Base-by-base conservation (phyloP, 78 protist genomes). In the Dictyostelium firmibasis region DNA sequence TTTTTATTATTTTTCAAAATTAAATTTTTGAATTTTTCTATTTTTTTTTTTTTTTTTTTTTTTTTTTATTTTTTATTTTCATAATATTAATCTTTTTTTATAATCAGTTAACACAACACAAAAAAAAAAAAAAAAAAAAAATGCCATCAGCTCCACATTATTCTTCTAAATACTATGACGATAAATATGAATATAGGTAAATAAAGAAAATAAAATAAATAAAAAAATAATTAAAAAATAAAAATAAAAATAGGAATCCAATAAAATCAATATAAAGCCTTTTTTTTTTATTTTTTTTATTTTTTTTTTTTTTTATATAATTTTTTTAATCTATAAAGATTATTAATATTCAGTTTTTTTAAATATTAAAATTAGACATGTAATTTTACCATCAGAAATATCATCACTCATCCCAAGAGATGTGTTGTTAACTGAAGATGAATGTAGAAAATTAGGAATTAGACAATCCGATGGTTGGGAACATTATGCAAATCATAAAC, bases 381-480 rank as follows among this genome's bases (percentile, higher is more conserved):
- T 98, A 16, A 96, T 97, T 47, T 94, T 97, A 18, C 98, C 98
- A 27, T 29, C 69, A n/a, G 98, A 97, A 35, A 85, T 98, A 25
- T 82, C 96, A 18, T 83, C 79, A 75, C 4, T 44, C 13, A 64
- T 91, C 13, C 98, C 98, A 29, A 88, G 92, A 84, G 85, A 47
- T 86, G 31, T 81, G 10, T 81, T 98, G 14, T 57, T 98, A 50
- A 31, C 92, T 27, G 99, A 98, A 92, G 88, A 47, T 2, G 99
- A 98, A 83, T 98, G 99, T 96, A 83, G 99, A 14, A 78, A 86
- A 8, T 64, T 98, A 8, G 99, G 99, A 11, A 97, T 98, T 33
- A 95, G 95, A 92, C 98, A 97, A 84, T 95, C 98, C 2, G 91
- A 92, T 9, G 99, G 99, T 18, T 98, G 99, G 99, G 97, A 57